phyloP scores from a whole-genome alignment of 129 eudicot genomes.

The Escallonia rubra region DNA sequence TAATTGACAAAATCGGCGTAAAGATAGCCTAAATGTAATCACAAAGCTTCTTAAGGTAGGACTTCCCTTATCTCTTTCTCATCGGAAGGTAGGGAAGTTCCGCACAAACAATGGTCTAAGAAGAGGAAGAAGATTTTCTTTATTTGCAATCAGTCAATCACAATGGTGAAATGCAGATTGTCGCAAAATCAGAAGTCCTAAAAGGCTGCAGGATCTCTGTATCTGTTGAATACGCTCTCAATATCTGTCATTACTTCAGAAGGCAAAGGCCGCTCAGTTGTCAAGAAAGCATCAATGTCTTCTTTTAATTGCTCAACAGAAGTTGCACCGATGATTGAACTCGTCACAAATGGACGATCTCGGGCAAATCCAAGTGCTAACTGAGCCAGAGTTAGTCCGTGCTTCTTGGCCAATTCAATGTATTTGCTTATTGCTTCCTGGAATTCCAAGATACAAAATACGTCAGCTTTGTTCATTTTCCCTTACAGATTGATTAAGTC shows the following conservation, averaged over 20 bases:
- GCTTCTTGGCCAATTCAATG: conserved; percentile 72
- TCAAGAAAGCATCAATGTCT: conserved; percentile 71
- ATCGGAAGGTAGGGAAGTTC: too few species aligned
- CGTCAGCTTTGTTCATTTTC: neutral
- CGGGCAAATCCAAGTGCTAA: conserved; percentile 79
- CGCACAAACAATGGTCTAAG: too few species aligned
- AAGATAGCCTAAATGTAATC: too few species aligned
- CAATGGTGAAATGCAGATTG: too few species aligned
- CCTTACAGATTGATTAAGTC: too few species aligned
- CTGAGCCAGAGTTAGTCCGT: conserved; percentile 66
- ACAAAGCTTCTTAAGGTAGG: too few species aligned
- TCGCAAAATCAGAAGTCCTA: conserved; percentile 15
- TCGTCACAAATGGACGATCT: conserved; percentile 81
- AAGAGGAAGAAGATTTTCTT: neutral
- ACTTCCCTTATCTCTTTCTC: too few species aligned
- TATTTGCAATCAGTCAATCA: neutral
- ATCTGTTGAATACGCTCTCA: conserved; percentile 62
- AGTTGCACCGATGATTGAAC: conserved; percentile 91
- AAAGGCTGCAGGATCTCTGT: conserved; percentile 76
- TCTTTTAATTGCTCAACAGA: conserved; percentile 80
- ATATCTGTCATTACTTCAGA: conserved; percentile 62
- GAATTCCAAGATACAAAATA: conserved; percentile 5
- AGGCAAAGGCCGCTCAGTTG: conserved; percentile 62
- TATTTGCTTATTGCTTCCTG: conserved; percentile 83
- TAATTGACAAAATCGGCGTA: too few species aligned